Base-by-base conservation (phyloP, 2,329 filamentous ascomycete species). In the Dactylonectria macrodidyma region DNA sequence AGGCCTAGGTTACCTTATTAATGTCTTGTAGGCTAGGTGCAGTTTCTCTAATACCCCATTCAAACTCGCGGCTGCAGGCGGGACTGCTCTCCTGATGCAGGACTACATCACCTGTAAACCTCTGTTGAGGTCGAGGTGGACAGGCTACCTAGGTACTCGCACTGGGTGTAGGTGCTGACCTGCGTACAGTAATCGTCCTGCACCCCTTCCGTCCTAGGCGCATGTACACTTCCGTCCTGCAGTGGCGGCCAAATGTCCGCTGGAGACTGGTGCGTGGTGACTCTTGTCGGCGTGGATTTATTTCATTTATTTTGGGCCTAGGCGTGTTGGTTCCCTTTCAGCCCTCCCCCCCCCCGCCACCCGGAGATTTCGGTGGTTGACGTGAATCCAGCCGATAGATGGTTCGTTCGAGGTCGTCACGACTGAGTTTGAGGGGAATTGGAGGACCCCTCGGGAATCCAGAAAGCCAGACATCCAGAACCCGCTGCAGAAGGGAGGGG, bases 341-440 rank as follows among this genome's bases (percentile, higher is more conserved):
- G 36, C 36, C 24, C 10, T n/a, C 30, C 9, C 19, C 19, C 19
- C 19, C 19, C 54, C 58, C 52, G 52, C 24, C 64, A 61, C 58
- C 59, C 51, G 59, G 59, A 62, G 59, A 66, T 54, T 62, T 62
- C 47, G 64, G 59, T 41, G 44, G 54, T 33, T 52, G 51, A 62
- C 16, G 44, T 44, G 24, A 52, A 62, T 51, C 50, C 19, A 47
- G 44, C 44, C 41, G 38, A 48, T 41, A 26, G 58, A 48, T 41
- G 38, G 58, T 34, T 34, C 51, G 52, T 34, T 70, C 51, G 51
- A 36, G 51, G 51, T 54, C 14, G 51, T 38, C 33, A 54, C 33
- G 51, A 38, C 51, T 71, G 62, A 71, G 69, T 75, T 75, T 75
- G 72, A 72, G 73, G 73, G 71, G 68, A 71, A 74, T 75, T 75